Evolutionary conservation across 108 stramenopile species (phyloP).

Genomic region (Nitzschia sp.): DNA sequence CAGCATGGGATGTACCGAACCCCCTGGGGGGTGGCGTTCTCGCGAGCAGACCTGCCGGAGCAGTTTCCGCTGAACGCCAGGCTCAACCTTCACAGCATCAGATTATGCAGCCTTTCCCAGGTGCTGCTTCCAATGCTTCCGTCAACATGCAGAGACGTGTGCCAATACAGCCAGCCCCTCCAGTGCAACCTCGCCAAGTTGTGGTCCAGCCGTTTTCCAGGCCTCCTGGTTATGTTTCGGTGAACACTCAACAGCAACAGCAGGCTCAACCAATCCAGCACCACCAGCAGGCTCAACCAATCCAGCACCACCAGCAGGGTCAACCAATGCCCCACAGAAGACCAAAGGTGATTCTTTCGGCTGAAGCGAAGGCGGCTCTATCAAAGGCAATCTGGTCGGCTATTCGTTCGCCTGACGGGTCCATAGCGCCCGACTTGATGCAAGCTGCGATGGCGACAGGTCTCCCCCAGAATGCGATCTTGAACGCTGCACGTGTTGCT

Average conservation of each 20-base stretch:
- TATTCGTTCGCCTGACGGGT: conserved; percentile 66
- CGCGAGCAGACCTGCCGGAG: background rate
- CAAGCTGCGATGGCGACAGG: conserved; percentile 70
- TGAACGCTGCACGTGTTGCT: conserved; percentile 83
- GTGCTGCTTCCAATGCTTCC: too few relatives aligned
- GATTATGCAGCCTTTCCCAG: too few relatives aligned
- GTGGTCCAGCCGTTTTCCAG: too few relatives aligned
- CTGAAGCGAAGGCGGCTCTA: conserved; percentile 67
- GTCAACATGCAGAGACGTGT: background rate
- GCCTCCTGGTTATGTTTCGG: too few relatives aligned
- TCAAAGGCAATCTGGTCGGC: conserved; percentile 83
- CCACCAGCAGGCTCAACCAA: conserved; percentile 26
- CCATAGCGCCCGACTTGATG: conserved; percentile 60
- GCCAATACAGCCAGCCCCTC: background rate
- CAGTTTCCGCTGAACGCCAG: too few relatives aligned
- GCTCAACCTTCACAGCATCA: too few relatives aligned
- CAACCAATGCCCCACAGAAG: conserved; percentile 16
- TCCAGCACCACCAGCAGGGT: conserved; percentile 13
- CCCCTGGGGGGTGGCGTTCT: conserved; percentile 3
- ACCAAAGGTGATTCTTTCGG: conserved; percentile 54
- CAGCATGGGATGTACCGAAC: background rate
- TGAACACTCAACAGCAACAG: conserved; percentile 10
- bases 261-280: conserved; percentile 29
- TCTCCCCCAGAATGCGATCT: conserved; percentile 68
- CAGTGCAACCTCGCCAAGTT: background rate